A percentile compares a stretch with the other conserved stretches of the same genome.
These are phyloP conservation scores for Dioszegia hungarica DNA, from an alignment of 768 basidiomycete genomes.

Conservation along the genomic window DNA sequence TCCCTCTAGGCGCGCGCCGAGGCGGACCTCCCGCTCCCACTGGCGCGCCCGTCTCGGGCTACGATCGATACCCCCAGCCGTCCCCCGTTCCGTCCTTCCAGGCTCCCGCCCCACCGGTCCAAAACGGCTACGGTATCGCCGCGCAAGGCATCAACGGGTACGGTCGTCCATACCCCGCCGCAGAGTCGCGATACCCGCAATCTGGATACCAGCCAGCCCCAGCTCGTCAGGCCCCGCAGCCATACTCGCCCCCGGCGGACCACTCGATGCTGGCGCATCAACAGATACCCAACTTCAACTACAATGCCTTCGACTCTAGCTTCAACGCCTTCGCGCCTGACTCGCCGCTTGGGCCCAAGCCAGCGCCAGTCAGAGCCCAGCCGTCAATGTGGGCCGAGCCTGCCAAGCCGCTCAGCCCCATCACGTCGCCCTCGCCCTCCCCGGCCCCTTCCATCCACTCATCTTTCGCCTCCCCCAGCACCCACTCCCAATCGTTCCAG, in stretches of 20 bases:
- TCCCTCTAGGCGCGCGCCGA: background rate
- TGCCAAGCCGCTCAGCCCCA: background rate
- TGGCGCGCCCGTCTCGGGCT: background rate
- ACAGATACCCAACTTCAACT: constrained; percentile 7
- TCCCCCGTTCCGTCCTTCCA: background rate
- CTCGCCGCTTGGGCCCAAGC: background rate
- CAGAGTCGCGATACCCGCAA: no score
- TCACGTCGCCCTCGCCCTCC: background rate
- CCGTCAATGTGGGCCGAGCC: background rate
- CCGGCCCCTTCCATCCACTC: background rate
- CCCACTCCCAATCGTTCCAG: no score
- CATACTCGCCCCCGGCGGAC: no score
- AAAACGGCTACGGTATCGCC: no score
- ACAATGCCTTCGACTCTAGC: background rate
- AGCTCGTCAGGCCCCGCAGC: no score
- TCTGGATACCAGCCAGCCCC: background rate
- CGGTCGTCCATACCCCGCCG: no score
- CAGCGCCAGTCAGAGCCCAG: background rate
- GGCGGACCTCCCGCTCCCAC: background rate
- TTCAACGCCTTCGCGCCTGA: constrained; percentile 2
- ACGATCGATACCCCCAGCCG: background rate
- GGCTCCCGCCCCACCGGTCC: no score
- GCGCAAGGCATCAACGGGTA: no score
- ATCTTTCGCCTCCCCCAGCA: background rate
- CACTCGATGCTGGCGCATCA: no score